Base-by-base conservation (phyloP, 2,329 filamentous ascomycete genomes). In the Albifimbria verrucaria region DNA sequence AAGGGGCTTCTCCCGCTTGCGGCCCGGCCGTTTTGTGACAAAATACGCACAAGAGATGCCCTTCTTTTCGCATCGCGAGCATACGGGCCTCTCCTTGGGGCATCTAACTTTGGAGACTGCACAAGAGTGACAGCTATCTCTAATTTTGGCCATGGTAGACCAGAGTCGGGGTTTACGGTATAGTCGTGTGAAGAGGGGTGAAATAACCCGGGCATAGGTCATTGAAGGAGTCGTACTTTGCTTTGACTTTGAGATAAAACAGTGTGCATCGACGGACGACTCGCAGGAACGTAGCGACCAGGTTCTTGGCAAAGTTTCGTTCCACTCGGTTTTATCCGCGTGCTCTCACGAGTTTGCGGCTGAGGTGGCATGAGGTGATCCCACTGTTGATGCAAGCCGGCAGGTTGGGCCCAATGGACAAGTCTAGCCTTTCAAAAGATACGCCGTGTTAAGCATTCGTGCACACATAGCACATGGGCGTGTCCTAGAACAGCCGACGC, bases 71-170 rank as follows among this genome's bases (percentile, higher is more conserved):
- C 71, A 73, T 51, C 69, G 62, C 18, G 65, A 61, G 48, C 71
- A 73, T 24, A 59, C 59, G 46, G 69, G 69, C 52, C 67, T 70
- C 52, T 69, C 64, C 52, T 67, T 67, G 44, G 52, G 51, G 50
- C 69, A 72, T 56, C 63, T 68, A 47, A 73, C 57, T 59, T 74
- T 74, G 41, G 69, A 69, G 11, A 57, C 47, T 15, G 69, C 67
- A 56, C 70, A 72, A 24, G 65, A 57, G 41, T 69, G 62, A 54
- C 70, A 73, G 53, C 68, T 72, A 48, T 70, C 65, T 44, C 70
- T 62, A n/a, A 70, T 51, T 46, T 67, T 68, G 26, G 15, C 26
- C 26, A 32, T 32, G 7, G 15, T 32, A 9, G 26, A 32, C 9
- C 26, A 32, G 15, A 32, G 26, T n/a, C n/a, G n/a, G n/a, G n/a